phyloP scores from a whole-genome alignment of 192 early-diverging fungal genomes.

The Chytriomyces hyalinus region DNA sequence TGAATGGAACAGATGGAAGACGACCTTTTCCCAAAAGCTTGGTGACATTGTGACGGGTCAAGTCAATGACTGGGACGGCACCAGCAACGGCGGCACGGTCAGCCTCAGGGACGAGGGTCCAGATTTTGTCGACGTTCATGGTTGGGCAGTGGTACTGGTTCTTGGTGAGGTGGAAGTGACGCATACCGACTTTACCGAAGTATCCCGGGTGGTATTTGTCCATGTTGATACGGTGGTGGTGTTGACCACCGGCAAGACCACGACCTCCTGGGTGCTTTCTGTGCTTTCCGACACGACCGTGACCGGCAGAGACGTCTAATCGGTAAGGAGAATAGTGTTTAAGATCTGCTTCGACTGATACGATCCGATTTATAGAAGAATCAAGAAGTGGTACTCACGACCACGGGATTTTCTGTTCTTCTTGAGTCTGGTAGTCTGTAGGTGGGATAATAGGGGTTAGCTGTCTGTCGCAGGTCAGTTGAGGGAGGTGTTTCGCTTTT shows the following conservation, averaged over 20 bases:
- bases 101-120: constrained; percentile 88
- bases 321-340: not conserved
- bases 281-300: constrained; percentile 99
- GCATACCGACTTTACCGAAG: constrained; percentile 99
- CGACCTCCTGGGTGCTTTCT: constrained; percentile 99
- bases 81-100: constrained; percentile 82
- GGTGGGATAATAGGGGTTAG: not conserved
- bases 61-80: constrained; percentile 92
- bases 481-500: not conserved
- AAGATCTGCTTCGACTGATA: not conserved
- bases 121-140: constrained; percentile 94
- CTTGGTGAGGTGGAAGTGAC: constrained; percentile 95
- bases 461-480: not conserved
- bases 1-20: constrained; percentile 87
- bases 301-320: constrained; percentile 95
- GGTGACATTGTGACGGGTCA: constrained; percentile 80
- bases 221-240: constrained; percentile 99
- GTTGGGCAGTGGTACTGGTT: constrained; percentile 85
- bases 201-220: constrained; percentile 99
- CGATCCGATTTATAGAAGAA: not conserved
- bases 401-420: constrained; percentile 97
- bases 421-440: constrained; percentile 77
- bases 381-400: constrained; percentile 52
- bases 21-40: constrained; percentile 97
- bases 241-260: constrained; percentile 99